Base-by-base conservation (phyloP, 108 stramenopile genomes). In the Pseudonitzschia delicatissima region DNA sequence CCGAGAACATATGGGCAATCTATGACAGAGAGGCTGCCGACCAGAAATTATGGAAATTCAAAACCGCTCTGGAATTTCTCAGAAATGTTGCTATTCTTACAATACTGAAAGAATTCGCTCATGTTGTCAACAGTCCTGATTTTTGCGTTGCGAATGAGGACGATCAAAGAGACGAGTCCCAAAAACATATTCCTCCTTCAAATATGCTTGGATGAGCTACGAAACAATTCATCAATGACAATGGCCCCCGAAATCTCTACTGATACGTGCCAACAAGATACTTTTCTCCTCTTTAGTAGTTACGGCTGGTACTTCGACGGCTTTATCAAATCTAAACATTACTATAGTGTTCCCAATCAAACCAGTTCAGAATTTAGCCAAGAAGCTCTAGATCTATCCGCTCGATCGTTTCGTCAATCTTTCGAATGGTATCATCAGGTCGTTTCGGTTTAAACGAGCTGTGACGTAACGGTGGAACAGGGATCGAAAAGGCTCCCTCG, bases 181-280 rank as follows among this genome's bases (percentile, higher is more conserved):
- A 29, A 35, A 34, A 55, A 40, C 31, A 31, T 2, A 21, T 70
- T 13, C 68, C n/a, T 76, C 33, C 68, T 76, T 3, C 75, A 76
- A 51, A 69, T 55, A 36, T 76, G 75, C 28, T 45, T 76, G 53
- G 64, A 69, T 2, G 75, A 76, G 33, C 37, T 76, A 23, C 33
- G 12, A 36, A 28, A 42, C n/a, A 45, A 62, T 28, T 55, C 53
- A n/a, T 8, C 15, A n/a, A n/a, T n/a, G n/a, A n/a, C n/a, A n/a
- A n/a, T n/a, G n/a, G n/a, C n/a, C n/a, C n/a, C n/a, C n/a, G n/a
- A n/a, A n/a, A n/a, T n/a, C n/a, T n/a, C n/a, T n/a, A n/a, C n/a
- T n/a, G n/a, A n/a, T n/a, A n/a, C n/a, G n/a, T n/a, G n/a, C n/a
- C n/a, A n/a, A n/a, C n/a, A n/a, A n/a, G n/a, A n/a, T n/a, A n/a